These are phyloP conservation scores for Rhynchospora tenuis DNA, from an alignment of 176 grass and related monocot genomes.

Conservation along the genomic window DNA sequence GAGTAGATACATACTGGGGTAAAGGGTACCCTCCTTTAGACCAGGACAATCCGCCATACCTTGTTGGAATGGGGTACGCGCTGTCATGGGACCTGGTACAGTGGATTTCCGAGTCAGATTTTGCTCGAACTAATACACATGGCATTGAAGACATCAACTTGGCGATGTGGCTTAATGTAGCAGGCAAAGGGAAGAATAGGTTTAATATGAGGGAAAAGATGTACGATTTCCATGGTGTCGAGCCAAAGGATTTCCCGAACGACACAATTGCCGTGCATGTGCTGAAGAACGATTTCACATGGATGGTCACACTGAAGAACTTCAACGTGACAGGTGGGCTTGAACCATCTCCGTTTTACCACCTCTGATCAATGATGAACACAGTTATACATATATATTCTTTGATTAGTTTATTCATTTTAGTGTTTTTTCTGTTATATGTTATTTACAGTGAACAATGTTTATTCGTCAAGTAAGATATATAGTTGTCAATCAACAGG, in stretches of 20 bases:
- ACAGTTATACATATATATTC: not conserved
- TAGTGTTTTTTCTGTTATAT: not conserved
- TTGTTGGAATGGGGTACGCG: conserved; percentile 84
- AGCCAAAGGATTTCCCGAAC: conserved; percentile 17
- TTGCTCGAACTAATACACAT: conserved; percentile 16
- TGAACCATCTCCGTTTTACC: conserved; percentile 14
- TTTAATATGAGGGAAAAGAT: conserved; percentile 53
- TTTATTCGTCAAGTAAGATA: not conserved
- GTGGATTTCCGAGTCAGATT: conserved; percentile 44
- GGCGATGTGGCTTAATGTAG: conserved; percentile 48
- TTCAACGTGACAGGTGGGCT: conserved; percentile 27
- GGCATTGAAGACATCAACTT: conserved; percentile 74
- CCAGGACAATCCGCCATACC: conserved; percentile 56
- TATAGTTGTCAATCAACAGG: not conserved
- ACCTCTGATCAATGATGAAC: not conserved
- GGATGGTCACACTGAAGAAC: conserved; percentile 29
- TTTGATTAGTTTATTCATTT: not conserved
- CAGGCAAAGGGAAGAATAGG: conserved; percentile 45
- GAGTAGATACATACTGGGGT: conserved; percentile 67
- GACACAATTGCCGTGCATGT: conserved; percentile 35
- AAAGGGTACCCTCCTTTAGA: conserved; percentile 45
- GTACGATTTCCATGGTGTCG: conserved; percentile 31
- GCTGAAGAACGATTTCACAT: conserved; percentile 31
- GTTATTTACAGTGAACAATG: not conserved
- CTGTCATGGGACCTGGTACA: conserved; percentile 76